Evolutionary conservation across 139 green algal species (phyloP), one percentile per base, ranked within the genome.

Genomic region (Chlorella sp.): DNA sequence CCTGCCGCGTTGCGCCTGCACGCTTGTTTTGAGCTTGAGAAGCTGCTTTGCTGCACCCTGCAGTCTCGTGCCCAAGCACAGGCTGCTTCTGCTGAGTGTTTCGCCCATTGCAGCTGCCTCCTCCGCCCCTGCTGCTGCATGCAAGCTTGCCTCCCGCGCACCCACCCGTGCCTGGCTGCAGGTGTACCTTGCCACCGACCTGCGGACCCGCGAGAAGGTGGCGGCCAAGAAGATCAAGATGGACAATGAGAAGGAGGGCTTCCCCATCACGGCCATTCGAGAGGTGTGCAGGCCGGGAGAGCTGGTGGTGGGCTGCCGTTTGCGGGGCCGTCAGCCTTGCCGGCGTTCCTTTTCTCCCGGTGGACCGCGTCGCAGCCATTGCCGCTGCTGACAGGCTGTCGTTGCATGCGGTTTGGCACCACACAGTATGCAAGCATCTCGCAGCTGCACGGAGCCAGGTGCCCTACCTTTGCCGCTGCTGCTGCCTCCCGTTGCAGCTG

Each of bases 231-330:
- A 98, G 86, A 98, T 99, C 34, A 93, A 96, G 32, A 98, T 99
- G 96, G 98, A 99, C 88, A 99, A 95, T 74, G 97, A 99, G 88
- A 99, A 98, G 86, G 98, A 99, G 89, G 97, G 97, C 64, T 99
- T 99, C 78, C 98, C 97, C 17, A 99, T 99, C 90, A 99, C 98
- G 12, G 98, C 98, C 4, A 98, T 99, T 34, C 93, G 98, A 0
- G 97, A 99, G 60, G 76, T 82, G 76, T 12, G 69, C 65, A 23
- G 51, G 13, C 11, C 18, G 51, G 51, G 51, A 21, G 51, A 60
- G 51, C 15, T 60, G 51, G 51, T 60, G 51, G 70, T 74, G 34
- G 18, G 28, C 9, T 28, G 32, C 6, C 15, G 36, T 15, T 16
- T 17, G 23, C 21, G 4, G 68, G 9, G 36, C 20, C 21, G 68